Conservation (phyloP, 176 grass and related monocot genomes). For the Musa troglodytarum region DNA sequence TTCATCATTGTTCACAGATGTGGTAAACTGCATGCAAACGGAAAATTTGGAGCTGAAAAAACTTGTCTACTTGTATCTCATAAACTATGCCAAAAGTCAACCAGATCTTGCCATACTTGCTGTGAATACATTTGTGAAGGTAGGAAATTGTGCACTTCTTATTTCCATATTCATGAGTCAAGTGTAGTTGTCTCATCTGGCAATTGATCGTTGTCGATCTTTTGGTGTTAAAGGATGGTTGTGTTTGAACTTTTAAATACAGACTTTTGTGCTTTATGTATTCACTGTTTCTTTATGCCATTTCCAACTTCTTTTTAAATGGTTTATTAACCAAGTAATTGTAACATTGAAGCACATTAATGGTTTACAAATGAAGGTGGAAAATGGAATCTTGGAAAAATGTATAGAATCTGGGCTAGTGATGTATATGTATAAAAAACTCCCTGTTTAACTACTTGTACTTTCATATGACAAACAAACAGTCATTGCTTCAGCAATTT, state of each 20-base stretch:
- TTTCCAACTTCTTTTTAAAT: no score
- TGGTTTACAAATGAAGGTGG: background rate
- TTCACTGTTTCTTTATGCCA: no score
- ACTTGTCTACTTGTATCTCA: constrained; percentile 98
- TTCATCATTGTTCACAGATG: constrained; percentile 94
- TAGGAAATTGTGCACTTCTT: constrained; percentile 5
- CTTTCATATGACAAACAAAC: no score
- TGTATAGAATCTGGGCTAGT: background rate
- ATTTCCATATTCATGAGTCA: no score
- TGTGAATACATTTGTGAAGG: constrained; percentile 99
- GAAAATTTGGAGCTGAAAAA: constrained; percentile 98
- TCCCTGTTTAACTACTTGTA: no score
- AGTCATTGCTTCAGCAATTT: background rate
- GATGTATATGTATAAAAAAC: background rate
- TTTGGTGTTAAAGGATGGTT: no score
- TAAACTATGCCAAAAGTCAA: constrained; percentile 99
- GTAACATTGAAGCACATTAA: background rate
- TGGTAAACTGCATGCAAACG: constrained; percentile 99
- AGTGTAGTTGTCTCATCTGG: background rate
- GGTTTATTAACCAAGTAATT: background rate
- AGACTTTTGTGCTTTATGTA: no score
- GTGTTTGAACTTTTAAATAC: no score
- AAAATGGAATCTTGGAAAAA: background rate
- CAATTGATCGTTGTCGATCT: background rate
- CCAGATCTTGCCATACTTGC: constrained; percentile 99